Evolutionary conservation across 1,139 yeast genomes (phyloP).

Genomic region (Lodderomyces parapsilosis): DNA sequence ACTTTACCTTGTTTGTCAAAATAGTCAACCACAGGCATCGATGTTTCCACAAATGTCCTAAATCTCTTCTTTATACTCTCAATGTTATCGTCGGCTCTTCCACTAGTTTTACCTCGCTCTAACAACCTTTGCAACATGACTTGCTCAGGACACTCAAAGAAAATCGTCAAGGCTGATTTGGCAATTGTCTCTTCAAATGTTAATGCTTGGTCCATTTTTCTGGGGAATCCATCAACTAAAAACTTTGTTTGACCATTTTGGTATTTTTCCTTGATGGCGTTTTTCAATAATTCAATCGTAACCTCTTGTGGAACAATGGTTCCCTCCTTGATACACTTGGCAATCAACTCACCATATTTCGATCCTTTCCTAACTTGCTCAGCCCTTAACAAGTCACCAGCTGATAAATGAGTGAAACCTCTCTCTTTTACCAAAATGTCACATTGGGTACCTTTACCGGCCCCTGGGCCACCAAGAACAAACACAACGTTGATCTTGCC

Average conservation of each 20-base stretch:
- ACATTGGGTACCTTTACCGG: slow-evolving; percentile 98
- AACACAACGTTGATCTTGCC: slow-evolving; percentile 77
- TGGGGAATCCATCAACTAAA: slow-evolving; percentile 93
- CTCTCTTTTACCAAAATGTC: slow-evolving; percentile 76
- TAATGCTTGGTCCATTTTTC: slow-evolving; percentile 96
- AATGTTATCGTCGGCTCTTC: slow-evolving; percentile 88
- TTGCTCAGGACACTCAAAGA: slow-evolving; percentile 90
- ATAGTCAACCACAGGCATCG: slow-evolving; percentile 92
- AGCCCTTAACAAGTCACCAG: slow-evolving; percentile 91
- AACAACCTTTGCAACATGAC: slow-evolving; percentile 84
- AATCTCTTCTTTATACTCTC: slow-evolving; percentile 91
- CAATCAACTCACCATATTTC: slow-evolving; percentile 81
- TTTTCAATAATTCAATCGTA: slow-evolving; percentile 77
- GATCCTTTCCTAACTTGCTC: slow-evolving; percentile 86
- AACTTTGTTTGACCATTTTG: slow-evolving; percentile 57
- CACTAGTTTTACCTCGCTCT: slow-evolving; percentile 92
- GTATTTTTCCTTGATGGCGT: slow-evolving; percentile 65
- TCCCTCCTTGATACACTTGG: slow-evolving; percentile 82
- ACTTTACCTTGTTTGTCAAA: slow-evolving; percentile 76
- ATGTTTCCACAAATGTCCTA: slow-evolving; percentile 79
- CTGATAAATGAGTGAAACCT: slow-evolving; percentile 84
- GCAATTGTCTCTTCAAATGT: slow-evolving; percentile 85
- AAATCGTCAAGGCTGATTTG: slow-evolving; percentile 73
- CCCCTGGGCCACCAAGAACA: slow-evolving; percentile 89
- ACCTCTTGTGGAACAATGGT: slow-evolving; percentile 94